Base-by-base conservation (phyloP, 805 yeast genomes). In the Pichia exigua region DNA sequence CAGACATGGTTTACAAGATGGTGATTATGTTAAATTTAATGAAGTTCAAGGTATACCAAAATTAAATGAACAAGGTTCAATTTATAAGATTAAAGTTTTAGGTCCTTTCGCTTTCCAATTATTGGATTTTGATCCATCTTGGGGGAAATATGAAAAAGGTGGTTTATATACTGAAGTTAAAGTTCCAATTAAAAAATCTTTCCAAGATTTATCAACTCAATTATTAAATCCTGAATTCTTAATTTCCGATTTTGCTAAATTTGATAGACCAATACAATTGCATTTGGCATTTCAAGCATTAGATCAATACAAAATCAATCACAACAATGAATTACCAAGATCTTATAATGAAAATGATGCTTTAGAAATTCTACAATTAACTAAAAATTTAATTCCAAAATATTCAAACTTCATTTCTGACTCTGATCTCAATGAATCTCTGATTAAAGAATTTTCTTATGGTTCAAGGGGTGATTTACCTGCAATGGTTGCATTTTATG, bases 121-220 rank as follows among this genome's bases (percentile, higher is more conserved):
- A 38, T 80, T 92, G 53, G 76, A 80, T 50, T 73, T 79, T 52
- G 79, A 77, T 56, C 72, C 73, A 22, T 59, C 68, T 26, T 73
- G 70, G 68, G 96, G 91, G 22, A 67, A 73, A 2, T 94, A 89
- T 64, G 67, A 72, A 48, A 82, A 81, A 62, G 96, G 97, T 47
- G 99, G 99, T 57, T 73, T 87, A 46, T 94, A 87, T 73, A 86
- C 90, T 24, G 95, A 94, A 71, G 96, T 92, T 46, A 91, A 91
- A 71, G 81, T 86, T 62, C 98, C 99, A 28, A 68, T 67, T 47
- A 74, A 72, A 27, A 58, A 85, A 22, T 65, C 76, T 7, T 94
- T 87, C 68, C 77, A 85, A 65, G 70, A 85, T 10, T 74, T 92
- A 54, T 61, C 69, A 45, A 73, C 77, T 42, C 95, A 88, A 63